Evolutionary conservation across 441 rosid species (phyloP).

Genomic region (Adansonia rubrostipa): DNA sequence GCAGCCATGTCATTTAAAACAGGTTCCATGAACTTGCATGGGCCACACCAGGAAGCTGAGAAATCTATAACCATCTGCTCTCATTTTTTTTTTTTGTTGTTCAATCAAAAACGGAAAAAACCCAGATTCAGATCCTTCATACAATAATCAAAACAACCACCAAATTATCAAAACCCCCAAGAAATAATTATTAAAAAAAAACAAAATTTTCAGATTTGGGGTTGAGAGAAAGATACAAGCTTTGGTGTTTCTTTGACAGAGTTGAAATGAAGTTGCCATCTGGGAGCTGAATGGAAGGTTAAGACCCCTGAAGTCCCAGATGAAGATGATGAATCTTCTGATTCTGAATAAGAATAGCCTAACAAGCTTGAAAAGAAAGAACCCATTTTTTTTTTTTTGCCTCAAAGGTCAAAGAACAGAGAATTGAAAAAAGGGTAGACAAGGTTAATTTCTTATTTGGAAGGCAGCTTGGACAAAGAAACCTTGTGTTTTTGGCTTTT

Average conservation of each 20-base stretch:
- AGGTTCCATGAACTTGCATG: conserved; percentile 78
- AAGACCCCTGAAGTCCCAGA: conserved; percentile 39
- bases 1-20: conserved; percentile 50
- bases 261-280: conserved; percentile 85
- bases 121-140: neutral
- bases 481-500: no score
- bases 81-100: conserved; percentile 1
- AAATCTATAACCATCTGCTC: conserved; percentile 80
- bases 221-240: conserved; percentile 47
- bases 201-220: neutral
- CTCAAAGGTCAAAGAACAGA: neutral
- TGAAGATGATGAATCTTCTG: conserved; percentile 23
- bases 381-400: conserved; percentile 15
- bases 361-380: neutral
- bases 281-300: conserved; percentile 60
- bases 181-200: neutral
- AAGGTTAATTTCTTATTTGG: no score
- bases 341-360: conserved; percentile 10
- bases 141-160: neutral
- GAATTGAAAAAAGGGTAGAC: neutral
- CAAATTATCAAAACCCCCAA: neutral
- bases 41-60: conserved; percentile 89
- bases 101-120: neutral
- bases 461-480: no score
- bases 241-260: conserved; percentile 55